phyloP scores from a whole-genome alignment of 257 asterid species.

The Solanum pinnatisectum region DNA sequence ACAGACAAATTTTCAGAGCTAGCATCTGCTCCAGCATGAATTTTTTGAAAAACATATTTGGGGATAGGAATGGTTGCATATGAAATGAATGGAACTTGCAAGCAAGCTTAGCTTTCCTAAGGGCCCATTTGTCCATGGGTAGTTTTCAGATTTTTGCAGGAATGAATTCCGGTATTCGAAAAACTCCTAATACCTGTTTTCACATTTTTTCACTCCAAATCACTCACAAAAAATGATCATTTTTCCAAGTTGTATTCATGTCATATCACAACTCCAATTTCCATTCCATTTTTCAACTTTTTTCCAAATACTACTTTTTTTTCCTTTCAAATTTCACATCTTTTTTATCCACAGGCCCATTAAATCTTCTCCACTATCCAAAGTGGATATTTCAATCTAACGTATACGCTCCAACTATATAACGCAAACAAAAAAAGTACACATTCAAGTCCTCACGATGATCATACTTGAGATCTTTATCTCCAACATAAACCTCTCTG shows the following conservation, averaged over 20 bases:
- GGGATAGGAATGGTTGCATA: neutral
- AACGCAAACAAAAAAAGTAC: neutral
- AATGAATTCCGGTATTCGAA: no score
- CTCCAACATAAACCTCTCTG: neutral
- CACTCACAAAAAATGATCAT: no score
- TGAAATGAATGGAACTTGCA: neutral
- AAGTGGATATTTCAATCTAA: neutral
- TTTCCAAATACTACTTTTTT: no score
- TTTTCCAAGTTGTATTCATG: no score
- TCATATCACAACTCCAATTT: no score
- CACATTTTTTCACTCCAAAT: no score
- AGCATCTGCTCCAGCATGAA: neutral
- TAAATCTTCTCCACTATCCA: neutral
- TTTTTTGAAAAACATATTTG: neutral
- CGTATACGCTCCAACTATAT: neutral
- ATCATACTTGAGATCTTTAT: neutral
- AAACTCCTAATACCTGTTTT: neutral
- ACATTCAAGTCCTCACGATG: neutral
- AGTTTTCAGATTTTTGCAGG: neutral
- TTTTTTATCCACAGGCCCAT: no score
- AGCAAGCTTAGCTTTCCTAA: neutral
- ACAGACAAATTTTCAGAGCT: neutral
- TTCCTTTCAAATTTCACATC: no score
- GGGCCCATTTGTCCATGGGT: neutral
- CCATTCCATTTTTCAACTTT: no score